Evolutionary conservation across 1,284 basidiomycete genomes (phyloP), one percentile per base, ranked within the genome.

Genomic region (Acaromyces ingoldii): DNA sequence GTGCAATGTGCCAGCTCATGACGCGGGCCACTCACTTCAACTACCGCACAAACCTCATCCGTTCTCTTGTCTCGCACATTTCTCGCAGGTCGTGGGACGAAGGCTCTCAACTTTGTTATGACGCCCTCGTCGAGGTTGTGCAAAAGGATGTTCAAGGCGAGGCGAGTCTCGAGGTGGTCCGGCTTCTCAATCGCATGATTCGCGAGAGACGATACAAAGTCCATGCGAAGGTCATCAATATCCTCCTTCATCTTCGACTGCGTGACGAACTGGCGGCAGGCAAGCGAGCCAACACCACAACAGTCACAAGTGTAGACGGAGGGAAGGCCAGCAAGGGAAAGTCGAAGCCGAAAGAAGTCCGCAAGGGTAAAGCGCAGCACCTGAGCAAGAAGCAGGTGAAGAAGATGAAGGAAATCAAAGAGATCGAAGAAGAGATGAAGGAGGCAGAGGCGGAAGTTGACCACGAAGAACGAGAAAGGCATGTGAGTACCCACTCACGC

Each of bases 21-120:
- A 80, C 81, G 19, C 84, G 89, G 62, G 84, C 86, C 57, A 88
- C 90, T 9, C 92, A 99, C 77, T 99, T 99, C 82, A 99, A 99
- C 79, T 99, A 95, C 77, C 84, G 89, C 45, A 81, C 84, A 63
- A 97, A 98, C 78, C 82, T 99, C 63, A 89, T 96, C 82, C 85
- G 84, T 54, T 85, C 86, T 46, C 80, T 98, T 43, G 84, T 98
- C 17, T 84, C 87, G 46, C 83, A 85, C 15, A 77, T 99, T 50
- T 93, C 91, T 65, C 84, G 84, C 64, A 37, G 56, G 2, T 44
- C 13, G 9, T 74, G 68, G 70, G 55, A 49, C 36, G 36, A 88
- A 84, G 81, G 84, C 42, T 91, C 88, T 42, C 85, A 90, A 65
- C 79, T 86, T 39, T 95, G 93, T 74, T 82, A 89, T 22, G 80